phyloP scores from a whole-genome alignment of 2,329 filamentous ascomycete species.

The Hypoxylon sp. region DNA sequence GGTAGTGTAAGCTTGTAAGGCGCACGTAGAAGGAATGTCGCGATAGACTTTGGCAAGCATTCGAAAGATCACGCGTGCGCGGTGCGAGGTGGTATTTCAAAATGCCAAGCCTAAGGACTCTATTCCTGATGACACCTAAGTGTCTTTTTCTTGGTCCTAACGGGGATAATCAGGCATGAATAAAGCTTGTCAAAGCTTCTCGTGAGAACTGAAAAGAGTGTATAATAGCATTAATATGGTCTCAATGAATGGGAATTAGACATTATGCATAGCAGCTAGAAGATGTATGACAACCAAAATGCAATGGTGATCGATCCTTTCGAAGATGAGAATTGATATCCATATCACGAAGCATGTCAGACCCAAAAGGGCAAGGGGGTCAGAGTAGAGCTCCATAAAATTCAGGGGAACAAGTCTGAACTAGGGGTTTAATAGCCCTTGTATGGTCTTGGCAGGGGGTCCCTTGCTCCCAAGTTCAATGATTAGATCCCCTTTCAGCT shows the following conservation, averaged over 20 bases:
- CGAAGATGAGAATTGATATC: constrained; percentile 24
- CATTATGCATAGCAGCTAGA: constrained; percentile 36
- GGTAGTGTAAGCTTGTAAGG: constrained; percentile 8
- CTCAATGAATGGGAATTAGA: constrained; percentile 29
- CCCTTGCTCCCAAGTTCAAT: constrained; percentile 17
- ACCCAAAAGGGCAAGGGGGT: constrained; percentile 21
- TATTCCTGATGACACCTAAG: constrained; percentile 34
- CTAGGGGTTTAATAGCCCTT: constrained; percentile 26
- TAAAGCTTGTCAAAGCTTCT: constrained; percentile 14
- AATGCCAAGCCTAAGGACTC: constrained; percentile 36
- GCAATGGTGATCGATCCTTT: constrained; percentile 24
- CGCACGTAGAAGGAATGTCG: constrained; percentile 21
- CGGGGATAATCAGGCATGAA: constrained; percentile 10
- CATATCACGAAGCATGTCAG: constrained; percentile 19
- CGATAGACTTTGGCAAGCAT: constrained; percentile 16
- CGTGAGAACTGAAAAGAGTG: constrained; percentile 15
- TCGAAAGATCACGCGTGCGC: constrained; percentile 20
- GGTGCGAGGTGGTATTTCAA: constrained; percentile 32
- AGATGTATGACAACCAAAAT: constrained; percentile 11
- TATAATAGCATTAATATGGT: constrained; percentile 36
- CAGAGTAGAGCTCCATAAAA: constrained; percentile 31
- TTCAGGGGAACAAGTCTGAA: constrained; percentile 37
- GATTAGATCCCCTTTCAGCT: constrained; percentile 16
- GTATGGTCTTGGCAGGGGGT: constrained; percentile 40
- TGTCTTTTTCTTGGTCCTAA: constrained; percentile 19